Conservation (phyloP, 2,329 filamentous ascomycete genomes). For the Talaromyces sp. region DNA sequence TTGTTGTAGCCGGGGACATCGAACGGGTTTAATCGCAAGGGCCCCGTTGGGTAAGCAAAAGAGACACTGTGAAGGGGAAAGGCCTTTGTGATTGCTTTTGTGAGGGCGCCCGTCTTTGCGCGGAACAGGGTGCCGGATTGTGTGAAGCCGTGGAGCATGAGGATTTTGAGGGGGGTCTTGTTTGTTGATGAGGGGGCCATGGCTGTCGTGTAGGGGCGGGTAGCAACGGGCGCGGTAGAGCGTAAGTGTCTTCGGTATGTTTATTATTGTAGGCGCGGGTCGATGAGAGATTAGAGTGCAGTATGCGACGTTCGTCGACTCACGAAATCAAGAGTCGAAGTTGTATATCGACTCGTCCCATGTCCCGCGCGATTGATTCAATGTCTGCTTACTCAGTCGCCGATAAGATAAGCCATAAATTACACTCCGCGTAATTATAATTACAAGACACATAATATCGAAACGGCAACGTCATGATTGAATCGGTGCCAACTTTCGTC, state of each 20-base stretch:
- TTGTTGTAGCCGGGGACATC: constrained; percentile 68
- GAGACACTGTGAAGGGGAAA: constrained; percentile 60
- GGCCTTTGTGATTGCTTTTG: constrained; percentile 72
- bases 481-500: not conserved
- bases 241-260: not conserved
- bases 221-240: not conserved
- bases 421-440: not conserved
- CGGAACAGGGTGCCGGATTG: constrained; percentile 84
- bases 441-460: not conserved
- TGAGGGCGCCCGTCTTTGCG: constrained; percentile 80
- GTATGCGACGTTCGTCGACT: not conserved
- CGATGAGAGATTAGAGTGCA: not conserved
- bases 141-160: constrained; percentile 85
- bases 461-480: not conserved
- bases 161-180: constrained; percentile 53
- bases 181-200: not conserved
- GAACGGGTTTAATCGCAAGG: constrained; percentile 57
- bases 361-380: too few species aligned
- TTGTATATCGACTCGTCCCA: not conserved
- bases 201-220: not conserved
- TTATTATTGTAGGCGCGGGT: not conserved
- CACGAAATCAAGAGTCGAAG: not conserved
- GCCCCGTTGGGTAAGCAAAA: constrained; percentile 67
- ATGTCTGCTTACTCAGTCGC: not conserved
- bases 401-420: not conserved